Evolutionary conservation across 805 yeast species (phyloP), one percentile per base, ranked within the genome.

Genomic region (Kluyveromyces aestuarii): DNA sequence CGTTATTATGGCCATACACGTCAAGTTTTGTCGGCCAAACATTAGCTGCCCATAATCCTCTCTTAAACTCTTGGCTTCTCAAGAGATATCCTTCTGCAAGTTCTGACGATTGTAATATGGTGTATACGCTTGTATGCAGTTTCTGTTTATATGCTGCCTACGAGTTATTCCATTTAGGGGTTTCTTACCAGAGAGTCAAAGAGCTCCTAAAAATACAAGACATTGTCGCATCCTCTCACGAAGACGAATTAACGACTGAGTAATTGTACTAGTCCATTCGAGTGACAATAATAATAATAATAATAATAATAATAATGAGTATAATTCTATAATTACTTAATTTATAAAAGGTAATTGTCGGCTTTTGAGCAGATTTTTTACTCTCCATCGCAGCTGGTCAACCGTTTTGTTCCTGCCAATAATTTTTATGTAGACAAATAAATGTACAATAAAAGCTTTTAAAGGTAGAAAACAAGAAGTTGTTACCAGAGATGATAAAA

Each of bases 51-150:
- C 13, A 10, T n/a, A 33, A 17, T n/a, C 45, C 45, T 16, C 3
- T 8, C 8, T 11, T 43, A 17, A 43, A 43, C 27, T 17, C 39
- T 25, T 14, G n/a, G 27, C 6, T 43, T 17, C 16, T 43, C 14
- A 33, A 33, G 5, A 43, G 39, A 33, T 43, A 43, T n/a, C 39
- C 45, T 17, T 43, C 38, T 13, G 45, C 45, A 7, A 30, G 33
- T 1, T 59, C 60, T 2, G 51, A 60, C 45, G 61, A 60, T 37
- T 44, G 52, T 16, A 50, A 44, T 17, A 56, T 60, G 61, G 43
- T 53, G n/a, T 59, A 54, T 37, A 61, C 54, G 43, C 49, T 64
- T 33, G 14, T 55, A 1, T 63, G 66, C n/a, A 58, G 59, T 42
- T 60, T 59, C 9, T 11, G 53, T 2, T 47, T 54, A 1, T 60